Percentiles rank a stretch among this genome's conserved stretches.
Conservation (phyloP, 768 basidiomycete species). For the Porphyrellus cyaneotinctus region DNA sequence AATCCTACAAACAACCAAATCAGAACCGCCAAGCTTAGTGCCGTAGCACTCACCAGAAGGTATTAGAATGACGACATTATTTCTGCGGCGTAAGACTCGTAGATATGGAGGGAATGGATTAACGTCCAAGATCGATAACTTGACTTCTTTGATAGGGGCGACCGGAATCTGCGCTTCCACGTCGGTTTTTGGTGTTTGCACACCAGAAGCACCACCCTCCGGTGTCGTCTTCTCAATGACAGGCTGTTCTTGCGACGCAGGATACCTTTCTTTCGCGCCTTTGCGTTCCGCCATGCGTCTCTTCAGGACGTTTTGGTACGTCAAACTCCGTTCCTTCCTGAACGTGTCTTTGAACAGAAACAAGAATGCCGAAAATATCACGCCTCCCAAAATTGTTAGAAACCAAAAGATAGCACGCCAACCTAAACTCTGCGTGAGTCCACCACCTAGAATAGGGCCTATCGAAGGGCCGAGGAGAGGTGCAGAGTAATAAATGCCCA, state of each 20-base stretch:
- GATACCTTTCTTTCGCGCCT: slow-evolving; percentile 11
- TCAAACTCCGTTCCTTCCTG: slow-evolving; percentile 74
- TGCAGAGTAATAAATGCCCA: slow-evolving; percentile 79
- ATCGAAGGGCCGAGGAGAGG: slow-evolving; percentile 71
- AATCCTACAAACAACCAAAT: slow-evolving; percentile 42
- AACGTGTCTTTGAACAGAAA: slow-evolving; percentile 83
- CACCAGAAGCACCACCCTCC: not conserved
- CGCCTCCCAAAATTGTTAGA: slow-evolving; percentile 58
- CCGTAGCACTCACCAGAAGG: slow-evolving; percentile 26
- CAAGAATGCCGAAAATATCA: slow-evolving; percentile 54
- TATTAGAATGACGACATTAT: slow-evolving; percentile 62
- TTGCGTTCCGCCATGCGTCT: slow-evolving; percentile 32
- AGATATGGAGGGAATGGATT: slow-evolving; percentile 67
- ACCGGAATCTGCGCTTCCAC: slow-evolving; percentile 19
- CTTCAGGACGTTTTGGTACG: slow-evolving; percentile 67
- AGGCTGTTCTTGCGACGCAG: not conserved
- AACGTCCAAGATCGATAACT: slow-evolving; percentile 61
- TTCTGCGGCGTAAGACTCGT: slow-evolving; percentile 53
- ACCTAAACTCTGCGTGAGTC: slow-evolving; percentile 56
- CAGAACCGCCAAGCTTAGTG: not conserved
- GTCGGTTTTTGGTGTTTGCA: slow-evolving; percentile 19
- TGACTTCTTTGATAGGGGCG: slow-evolving; percentile 34
- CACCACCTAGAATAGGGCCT: slow-evolving; percentile 70
- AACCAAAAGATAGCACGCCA: slow-evolving; percentile 92
- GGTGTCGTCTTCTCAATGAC: slow-evolving; percentile 7